Evolutionary conservation across 768 basidiomycete species (phyloP).

Genomic region (Rhodotorula taiwanensis): DNA sequence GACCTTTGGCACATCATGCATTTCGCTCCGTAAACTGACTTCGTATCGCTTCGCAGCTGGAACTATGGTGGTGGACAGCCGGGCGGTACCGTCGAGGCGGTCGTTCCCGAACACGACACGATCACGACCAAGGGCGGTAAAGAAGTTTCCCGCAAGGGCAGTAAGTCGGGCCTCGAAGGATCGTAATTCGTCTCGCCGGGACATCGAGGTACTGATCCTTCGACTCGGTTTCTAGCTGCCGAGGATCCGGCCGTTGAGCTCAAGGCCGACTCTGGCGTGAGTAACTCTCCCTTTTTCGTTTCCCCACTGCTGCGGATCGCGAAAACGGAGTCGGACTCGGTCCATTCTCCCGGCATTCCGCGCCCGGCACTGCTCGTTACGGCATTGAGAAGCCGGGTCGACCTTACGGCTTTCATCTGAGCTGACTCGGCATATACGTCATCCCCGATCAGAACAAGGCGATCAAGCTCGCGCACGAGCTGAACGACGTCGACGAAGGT

Average conservation of each 20-base stretch:
- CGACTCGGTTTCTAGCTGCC: not conserved
- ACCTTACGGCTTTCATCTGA: no score
- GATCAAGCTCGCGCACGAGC: slow-evolving; percentile 28
- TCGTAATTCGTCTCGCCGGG: no score
- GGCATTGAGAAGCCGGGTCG: no score
- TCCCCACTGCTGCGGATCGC: no score
- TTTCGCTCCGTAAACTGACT: no score
- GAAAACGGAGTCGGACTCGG: no score
- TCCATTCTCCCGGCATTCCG: no score
- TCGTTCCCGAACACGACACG: slow-evolving; percentile 31
- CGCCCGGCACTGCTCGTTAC: no score
- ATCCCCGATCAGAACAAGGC: slow-evolving; percentile 14
- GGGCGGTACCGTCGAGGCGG: slow-evolving; percentile 16
- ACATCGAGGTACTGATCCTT: not conserved
- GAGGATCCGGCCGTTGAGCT: slow-evolving; percentile 32
- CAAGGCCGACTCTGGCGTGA: slow-evolving; percentile 24
- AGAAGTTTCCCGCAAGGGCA: slow-evolving; percentile 28
- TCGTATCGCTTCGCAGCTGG: not conserved
- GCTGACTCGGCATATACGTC: no score
- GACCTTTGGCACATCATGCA: not conserved
- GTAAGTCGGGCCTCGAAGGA: not conserved
- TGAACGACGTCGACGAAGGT: slow-evolving; percentile 29
- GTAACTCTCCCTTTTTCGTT: not conserved
- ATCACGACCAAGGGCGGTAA: slow-evolving; percentile 31
- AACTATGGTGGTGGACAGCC: slow-evolving; percentile 29